Evolutionary conservation across 805 yeast species (phyloP).

Genomic region (Ogataea wickerhamii): DNA sequence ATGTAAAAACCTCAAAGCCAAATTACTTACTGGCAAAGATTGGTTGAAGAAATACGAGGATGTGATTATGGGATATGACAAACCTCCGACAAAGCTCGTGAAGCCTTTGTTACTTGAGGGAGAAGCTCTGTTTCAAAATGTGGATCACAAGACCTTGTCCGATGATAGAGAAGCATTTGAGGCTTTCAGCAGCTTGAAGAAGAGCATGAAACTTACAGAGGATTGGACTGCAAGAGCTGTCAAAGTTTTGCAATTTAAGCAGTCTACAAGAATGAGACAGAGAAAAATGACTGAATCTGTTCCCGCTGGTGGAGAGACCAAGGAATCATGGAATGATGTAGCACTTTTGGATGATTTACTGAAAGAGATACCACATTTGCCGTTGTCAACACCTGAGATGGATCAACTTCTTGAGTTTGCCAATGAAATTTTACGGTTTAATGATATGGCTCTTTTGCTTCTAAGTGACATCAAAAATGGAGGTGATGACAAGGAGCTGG

Average conservation of each 20-base stretch:
- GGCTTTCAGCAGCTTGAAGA: conserved; percentile 33
- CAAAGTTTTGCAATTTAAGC: conserved; percentile 47
- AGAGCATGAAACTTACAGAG: conserved; percentile 43
- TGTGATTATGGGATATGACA: conserved; percentile 37
- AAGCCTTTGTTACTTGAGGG: conserved; percentile 51
- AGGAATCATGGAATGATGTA: conserved; percentile 17
- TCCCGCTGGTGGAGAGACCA: conserved; percentile 2
- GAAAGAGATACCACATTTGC: conserved; percentile 44
- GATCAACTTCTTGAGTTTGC: conserved; percentile 54
- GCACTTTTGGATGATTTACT: conserved; percentile 38
- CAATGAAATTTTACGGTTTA: conserved; percentile 49
- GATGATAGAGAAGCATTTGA: conserved; percentile 11
- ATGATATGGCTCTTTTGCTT: conserved; percentile 41
- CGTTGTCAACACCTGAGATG: conserved; percentile 55
- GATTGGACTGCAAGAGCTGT: conserved; percentile 56
- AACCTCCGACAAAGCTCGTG: conserved; percentile 45
- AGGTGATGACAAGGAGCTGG: conserved; percentile 40
- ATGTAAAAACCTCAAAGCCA: conserved; percentile 35
- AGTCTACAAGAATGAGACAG: conserved; percentile 44
- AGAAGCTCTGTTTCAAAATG: conserved; percentile 39
- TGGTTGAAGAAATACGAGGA: conserved; percentile 51
- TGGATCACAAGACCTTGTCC: conserved; percentile 1
- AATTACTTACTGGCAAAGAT: conserved; percentile 42
- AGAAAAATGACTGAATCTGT: conserved; percentile 9
- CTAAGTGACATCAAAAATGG: conserved; percentile 24